Percentiles rank a stretch among this genome's conserved stretches.
Conservation (phyloP, 768 basidiomycete genomes). For the Trametes elegans region DNA sequence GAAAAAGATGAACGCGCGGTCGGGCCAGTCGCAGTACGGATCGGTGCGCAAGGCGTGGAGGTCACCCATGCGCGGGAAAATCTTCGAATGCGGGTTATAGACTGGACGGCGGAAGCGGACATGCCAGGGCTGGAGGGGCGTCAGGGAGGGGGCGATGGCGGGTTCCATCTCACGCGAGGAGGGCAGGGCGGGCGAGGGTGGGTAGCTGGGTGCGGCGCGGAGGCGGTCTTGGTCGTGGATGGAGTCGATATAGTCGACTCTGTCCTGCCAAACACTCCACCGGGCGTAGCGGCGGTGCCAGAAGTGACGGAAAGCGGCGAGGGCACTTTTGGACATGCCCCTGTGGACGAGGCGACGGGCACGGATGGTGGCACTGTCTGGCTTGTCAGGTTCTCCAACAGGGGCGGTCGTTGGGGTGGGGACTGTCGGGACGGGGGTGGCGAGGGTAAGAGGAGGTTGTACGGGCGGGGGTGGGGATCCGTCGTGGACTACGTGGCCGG, state of each 20-base stretch:
- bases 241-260: conserved; percentile 2
- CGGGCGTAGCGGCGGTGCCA: conserved; percentile 5
- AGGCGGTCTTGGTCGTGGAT: conserved; percentile 1
- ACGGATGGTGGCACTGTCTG: too few relatives aligned
- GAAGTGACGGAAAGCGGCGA: background rate
- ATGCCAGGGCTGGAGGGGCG: background rate
- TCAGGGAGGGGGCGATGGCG: background rate
- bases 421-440: too few relatives aligned
- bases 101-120: background rate
- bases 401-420: background rate
- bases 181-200: background rate
- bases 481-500: too few relatives aligned
- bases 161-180: background rate
- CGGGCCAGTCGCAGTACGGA: conserved; percentile 5
- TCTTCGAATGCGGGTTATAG: conserved; percentile 1
- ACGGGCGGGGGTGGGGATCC: too few relatives aligned
- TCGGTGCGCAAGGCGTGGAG: conserved; percentile 7
- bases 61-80: conserved; percentile 15
- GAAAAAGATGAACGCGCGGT: conserved; percentile 6
- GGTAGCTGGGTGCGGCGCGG: background rate
- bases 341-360: background rate
- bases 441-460: too few relatives aligned
- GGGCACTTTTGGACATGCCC: conserved; percentile 1
- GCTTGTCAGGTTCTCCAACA: too few relatives aligned
- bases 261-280: background rate